These are phyloP conservation scores for Escallonia rubra DNA, from an alignment of 129 eudicot genomes.

Conservation along the genomic window DNA sequence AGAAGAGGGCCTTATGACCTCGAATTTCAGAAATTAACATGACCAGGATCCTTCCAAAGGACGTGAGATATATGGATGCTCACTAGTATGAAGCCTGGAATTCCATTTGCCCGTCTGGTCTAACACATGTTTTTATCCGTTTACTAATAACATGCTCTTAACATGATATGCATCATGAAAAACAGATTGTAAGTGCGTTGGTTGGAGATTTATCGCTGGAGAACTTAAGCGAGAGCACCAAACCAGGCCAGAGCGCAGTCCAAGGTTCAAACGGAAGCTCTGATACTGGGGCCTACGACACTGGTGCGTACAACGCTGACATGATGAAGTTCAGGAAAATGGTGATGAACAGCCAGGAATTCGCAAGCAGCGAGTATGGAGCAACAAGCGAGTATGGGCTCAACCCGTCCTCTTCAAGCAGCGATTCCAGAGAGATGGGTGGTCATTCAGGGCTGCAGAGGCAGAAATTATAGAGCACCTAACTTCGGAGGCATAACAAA, in stretches of 20 bases:
- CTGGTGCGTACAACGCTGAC: conserved; percentile 61
- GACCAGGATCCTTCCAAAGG: too few relatives aligned
- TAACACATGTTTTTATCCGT: too few relatives aligned
- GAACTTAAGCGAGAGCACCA: conserved; percentile 36
- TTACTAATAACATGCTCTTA: not conserved
- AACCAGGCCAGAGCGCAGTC: conserved; percentile 11
- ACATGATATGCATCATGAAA: not conserved
- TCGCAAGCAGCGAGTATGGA: conserved; percentile 25
- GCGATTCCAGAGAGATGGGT: conserved; percentile 16
- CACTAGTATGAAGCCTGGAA: too few relatives aligned
- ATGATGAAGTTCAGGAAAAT: conserved; percentile 63
- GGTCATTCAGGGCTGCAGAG: conserved; percentile 11
- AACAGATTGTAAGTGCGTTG: conserved; percentile 59
- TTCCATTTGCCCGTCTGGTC: too few relatives aligned
- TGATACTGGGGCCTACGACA: conserved; percentile 35
- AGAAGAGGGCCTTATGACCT: too few relatives aligned
- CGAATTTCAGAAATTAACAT: too few relatives aligned
- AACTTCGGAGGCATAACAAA: not conserved
- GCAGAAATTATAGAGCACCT: not conserved
- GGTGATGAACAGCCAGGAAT: conserved; percentile 39
- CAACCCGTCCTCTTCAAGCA: conserved; percentile 27
- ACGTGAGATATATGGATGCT: too few relatives aligned
- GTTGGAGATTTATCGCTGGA: conserved; percentile 63
- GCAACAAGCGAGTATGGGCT: conserved; percentile 28
- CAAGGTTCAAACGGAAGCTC: conserved; percentile 1